Evolutionary conservation across 176 grass and related monocot genomes (phyloP).

Genomic region (Alopecurus myosuroides): DNA sequence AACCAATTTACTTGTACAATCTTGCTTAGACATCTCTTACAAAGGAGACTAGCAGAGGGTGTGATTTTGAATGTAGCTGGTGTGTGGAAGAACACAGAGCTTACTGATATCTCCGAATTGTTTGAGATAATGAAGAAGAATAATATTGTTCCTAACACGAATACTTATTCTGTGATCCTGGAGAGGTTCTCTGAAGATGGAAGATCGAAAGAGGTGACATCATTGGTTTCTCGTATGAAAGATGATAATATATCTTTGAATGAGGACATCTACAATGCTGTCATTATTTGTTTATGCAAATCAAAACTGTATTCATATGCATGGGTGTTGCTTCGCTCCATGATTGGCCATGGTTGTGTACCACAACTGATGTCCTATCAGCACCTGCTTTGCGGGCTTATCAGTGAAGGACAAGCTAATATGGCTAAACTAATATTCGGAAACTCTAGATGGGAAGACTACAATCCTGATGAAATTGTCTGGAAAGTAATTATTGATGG

Average conservation of each 20-base stretch:
- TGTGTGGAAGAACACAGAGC: constrained; percentile 44
- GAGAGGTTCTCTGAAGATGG: constrained; percentile 41
- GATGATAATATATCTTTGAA: constrained; percentile 33
- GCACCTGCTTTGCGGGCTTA: constrained; percentile 50
- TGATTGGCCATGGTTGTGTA: constrained; percentile 44
- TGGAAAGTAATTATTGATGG: constrained; percentile 74
- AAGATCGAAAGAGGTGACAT: constrained; percentile 40
- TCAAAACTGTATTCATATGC: constrained; percentile 43
- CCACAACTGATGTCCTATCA: constrained; percentile 50
- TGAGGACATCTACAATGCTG: constrained; percentile 33
- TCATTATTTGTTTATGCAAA: constrained; percentile 53
- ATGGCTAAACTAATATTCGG: constrained; percentile 44
- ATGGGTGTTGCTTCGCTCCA: constrained; percentile 31
- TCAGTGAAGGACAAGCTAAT: constrained; percentile 37
- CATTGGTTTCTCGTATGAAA: constrained; percentile 50
- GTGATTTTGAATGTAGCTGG: background rate
- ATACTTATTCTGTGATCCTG: constrained; percentile 40
- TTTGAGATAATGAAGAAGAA: constrained; percentile 39
- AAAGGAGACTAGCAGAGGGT: constrained; percentile 21
- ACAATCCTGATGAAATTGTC: constrained; percentile 62
- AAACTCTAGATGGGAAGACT: constrained; percentile 31
- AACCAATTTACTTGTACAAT: constrained; percentile 43
- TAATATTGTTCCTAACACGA: constrained; percentile 7
- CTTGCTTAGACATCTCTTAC: constrained; percentile 51
- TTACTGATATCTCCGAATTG: constrained; percentile 40